These are phyloP conservation scores for sweet orange (Citrus sinensis) DNA, from an alignment of 345 rosid species.

Conservation along the genomic window DVS_A1.0 CM039165.1:37460501-37461000, in stretches of 20 bases:
- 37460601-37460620: neutral
- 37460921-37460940: slow-evolving; percentile 41
- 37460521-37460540: neutral
- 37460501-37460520: neutral
- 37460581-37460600: neutral
- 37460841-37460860: neutral
- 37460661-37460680: neutral
- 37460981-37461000: slow-evolving; percentile 70
- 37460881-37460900: neutral
- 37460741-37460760: neutral
- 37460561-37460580: neutral
- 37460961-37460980: slow-evolving; percentile 99
- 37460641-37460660: neutral
- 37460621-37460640: neutral
- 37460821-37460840: neutral
- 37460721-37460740: neutral
- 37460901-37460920: neutral
- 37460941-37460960: slow-evolving; percentile 88
- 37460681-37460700: neutral
- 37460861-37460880: neutral
- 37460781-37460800: neutral
- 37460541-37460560: neutral
- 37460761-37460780: neutral
- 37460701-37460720: neutral
- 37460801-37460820: neutral